Conservation (phyloP, 345 rosid species). For the Sapria himalayana region DNA sequence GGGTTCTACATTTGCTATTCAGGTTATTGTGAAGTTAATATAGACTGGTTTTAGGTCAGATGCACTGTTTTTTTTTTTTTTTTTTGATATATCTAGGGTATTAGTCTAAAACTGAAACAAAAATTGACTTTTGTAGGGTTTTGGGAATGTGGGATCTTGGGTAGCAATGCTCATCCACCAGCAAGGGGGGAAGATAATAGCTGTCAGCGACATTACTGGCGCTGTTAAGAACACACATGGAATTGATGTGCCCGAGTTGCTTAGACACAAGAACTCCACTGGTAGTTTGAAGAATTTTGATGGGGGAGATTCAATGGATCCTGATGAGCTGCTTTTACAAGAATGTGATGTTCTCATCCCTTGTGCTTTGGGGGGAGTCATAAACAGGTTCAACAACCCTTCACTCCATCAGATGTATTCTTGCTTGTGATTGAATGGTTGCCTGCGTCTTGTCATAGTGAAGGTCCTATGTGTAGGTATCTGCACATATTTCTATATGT, state of each 20-base stretch:
- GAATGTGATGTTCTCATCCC: constrained; percentile 98
- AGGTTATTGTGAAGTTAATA: constrained; percentile 22
- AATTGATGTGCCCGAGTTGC: constrained; percentile 37
- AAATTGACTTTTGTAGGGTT: constrained; percentile 33
- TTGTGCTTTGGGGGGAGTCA: constrained; percentile 88
- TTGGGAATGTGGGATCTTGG: constrained; percentile 97
- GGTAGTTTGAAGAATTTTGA: constrained; percentile 41
- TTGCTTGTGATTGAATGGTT: no score
- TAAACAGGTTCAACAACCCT: constrained; percentile 36
- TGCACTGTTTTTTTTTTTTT: no score
- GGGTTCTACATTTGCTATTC: constrained; percentile 72
- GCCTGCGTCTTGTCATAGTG: no score
- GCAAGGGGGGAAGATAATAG: constrained; percentile 82
- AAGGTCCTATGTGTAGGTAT: no score
- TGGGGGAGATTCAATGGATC: constrained; percentile 58
- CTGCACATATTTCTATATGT: no score
- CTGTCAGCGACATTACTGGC: constrained; percentile 84
- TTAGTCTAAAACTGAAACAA: not conserved
- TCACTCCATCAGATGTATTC: not conserved
- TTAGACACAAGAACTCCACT: constrained; percentile 37
- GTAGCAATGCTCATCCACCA: constrained; percentile 68
- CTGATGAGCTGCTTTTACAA: constrained; percentile 44
- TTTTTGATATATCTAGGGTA: not conserved
- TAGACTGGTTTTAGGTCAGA: not conserved
- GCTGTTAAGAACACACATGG: constrained; percentile 76